Evolutionary conservation across 225 moss, liverwort and hornwort genomes (phyloP).

Genomic region (Pseudoscleropodium purum): DNA sequence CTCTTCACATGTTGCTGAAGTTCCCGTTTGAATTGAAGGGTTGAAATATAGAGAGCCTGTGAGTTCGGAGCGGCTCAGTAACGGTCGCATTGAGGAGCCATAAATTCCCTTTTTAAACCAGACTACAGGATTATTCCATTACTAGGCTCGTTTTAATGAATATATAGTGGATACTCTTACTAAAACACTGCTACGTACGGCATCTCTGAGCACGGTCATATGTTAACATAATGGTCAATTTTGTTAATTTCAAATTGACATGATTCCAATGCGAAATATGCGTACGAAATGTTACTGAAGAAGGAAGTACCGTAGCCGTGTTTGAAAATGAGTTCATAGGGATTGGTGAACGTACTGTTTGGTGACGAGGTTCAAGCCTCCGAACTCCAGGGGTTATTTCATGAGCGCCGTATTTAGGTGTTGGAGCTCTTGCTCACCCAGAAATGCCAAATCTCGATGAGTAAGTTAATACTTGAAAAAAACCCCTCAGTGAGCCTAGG

Average conservation of each 20-base stretch:
- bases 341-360: too few relatives aligned
- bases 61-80: not conserved
- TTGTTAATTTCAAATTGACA: not conserved
- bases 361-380: too few relatives aligned
- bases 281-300: not conserved
- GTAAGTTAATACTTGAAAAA: too few relatives aligned
- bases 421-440: too few relatives aligned
- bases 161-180: not conserved
- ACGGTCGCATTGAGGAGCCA: not conserved
- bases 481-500: too few relatives aligned
- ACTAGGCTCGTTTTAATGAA: not conserved
- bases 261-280: too few relatives aligned
- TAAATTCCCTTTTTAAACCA: not conserved
- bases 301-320: too few relatives aligned
- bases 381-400: too few relatives aligned
- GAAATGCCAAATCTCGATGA: too few relatives aligned
- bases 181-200: not conserved
- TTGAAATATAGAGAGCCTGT: fast-evolving
- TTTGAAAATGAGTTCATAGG: too few relatives aligned
- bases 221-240: not conserved
- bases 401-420: too few relatives aligned
- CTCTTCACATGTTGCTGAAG: not conserved
- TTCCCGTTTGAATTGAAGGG: too few relatives aligned
- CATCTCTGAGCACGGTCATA: not conserved
- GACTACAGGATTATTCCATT: not conserved